Conservation (phyloP, 108 stramenopile genomes). For the Fragilaria radians region DNA sequence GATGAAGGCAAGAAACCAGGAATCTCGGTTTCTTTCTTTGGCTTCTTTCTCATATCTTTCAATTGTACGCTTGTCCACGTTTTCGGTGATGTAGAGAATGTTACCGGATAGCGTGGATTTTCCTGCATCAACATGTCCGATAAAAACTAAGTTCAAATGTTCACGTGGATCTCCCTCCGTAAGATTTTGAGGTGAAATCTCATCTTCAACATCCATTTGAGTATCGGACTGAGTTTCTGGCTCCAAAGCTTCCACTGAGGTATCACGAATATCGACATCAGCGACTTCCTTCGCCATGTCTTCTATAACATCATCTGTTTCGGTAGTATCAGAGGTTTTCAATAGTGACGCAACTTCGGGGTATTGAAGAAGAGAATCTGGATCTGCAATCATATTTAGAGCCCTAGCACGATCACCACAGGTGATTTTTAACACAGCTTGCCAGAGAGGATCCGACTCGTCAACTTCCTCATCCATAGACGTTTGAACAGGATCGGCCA, state of each 20-base stretch:
- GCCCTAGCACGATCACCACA: slow-evolving; percentile 69
- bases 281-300: slow-evolving; percentile 29
- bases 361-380: slow-evolving; percentile 68
- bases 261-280: slow-evolving; percentile 41
- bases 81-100: slow-evolving; percentile 96
- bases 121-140: slow-evolving; percentile 98
- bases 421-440: slow-evolving; percentile 72
- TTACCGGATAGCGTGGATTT: slow-evolving; percentile 97
- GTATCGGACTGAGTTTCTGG: slow-evolving; percentile 26
- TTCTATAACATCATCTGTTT: slow-evolving; percentile 24
- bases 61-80: slow-evolving; percentile 99
- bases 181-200: slow-evolving; percentile 19
- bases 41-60: slow-evolving; percentile 98
- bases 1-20: slow-evolving; percentile 99
- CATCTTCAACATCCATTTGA: slow-evolving; percentile 30
- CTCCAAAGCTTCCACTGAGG: slow-evolving; percentile 31
- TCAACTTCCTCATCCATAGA: slow-evolving; percentile 42
- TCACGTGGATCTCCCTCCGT: slow-evolving; percentile 95
- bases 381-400: slow-evolving; percentile 63
- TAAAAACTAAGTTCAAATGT: slow-evolving; percentile 98
- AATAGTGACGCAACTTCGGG: slow-evolving; percentile 64
- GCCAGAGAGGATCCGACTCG: slow-evolving; percentile 86
- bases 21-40: slow-evolving; percentile 98
- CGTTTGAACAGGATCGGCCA: slow-evolving; percentile 18
- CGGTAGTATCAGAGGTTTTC: slow-evolving; percentile 16